Evolutionary conservation across 1,284 basidiomycete species (phyloP).

Genomic region (Rhodotorula sp.): DNA sequence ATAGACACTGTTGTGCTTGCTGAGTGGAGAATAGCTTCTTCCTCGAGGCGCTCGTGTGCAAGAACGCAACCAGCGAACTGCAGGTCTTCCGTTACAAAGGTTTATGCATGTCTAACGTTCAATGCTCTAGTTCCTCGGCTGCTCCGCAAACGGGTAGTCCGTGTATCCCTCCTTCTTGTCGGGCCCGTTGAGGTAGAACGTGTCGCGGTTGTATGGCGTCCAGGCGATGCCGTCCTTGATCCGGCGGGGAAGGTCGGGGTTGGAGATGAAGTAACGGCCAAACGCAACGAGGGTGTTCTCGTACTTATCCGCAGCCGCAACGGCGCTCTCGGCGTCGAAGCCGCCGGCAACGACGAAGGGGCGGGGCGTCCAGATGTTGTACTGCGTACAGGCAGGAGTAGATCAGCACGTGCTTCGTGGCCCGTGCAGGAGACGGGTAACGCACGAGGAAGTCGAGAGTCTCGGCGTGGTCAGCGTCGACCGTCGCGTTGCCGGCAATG

Average conservation of each 20-base stretch:
- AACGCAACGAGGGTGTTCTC: slow-evolving; percentile 56
- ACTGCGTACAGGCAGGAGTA: slow-evolving; percentile 2
- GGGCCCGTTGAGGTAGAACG: slow-evolving; percentile 37
- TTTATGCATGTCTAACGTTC: no score
- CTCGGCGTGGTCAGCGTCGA: slow-evolving; percentile 29
- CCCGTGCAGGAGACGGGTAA: not conserved
- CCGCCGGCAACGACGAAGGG: slow-evolving; percentile 48
- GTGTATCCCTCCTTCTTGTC: slow-evolving; percentile 29
- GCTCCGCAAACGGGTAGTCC: slow-evolving; percentile 29
- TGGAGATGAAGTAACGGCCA: slow-evolving; percentile 57
- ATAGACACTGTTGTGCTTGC: no score
- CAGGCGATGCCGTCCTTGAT: slow-evolving; percentile 49
- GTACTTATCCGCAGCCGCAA: slow-evolving; percentile 47
- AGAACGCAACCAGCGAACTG: no score
- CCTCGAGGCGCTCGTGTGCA: no score
- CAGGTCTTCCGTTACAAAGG: no score
- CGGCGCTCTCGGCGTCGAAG: slow-evolving; percentile 48
- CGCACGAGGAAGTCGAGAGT: slow-evolving; percentile 37
- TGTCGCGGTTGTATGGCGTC: slow-evolving; percentile 39
- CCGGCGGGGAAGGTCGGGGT: slow-evolving; percentile 61
- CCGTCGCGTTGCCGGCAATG: slow-evolving; percentile 34
- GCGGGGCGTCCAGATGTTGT: slow-evolving; percentile 28
- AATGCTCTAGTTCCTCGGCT: slow-evolving; percentile 1
- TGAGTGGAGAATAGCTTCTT: no score
- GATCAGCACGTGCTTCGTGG: no score